phyloP scores from a whole-genome alignment of 225 moss, liverwort and hornwort species.

The Sphagnum tenellum region DNA sequence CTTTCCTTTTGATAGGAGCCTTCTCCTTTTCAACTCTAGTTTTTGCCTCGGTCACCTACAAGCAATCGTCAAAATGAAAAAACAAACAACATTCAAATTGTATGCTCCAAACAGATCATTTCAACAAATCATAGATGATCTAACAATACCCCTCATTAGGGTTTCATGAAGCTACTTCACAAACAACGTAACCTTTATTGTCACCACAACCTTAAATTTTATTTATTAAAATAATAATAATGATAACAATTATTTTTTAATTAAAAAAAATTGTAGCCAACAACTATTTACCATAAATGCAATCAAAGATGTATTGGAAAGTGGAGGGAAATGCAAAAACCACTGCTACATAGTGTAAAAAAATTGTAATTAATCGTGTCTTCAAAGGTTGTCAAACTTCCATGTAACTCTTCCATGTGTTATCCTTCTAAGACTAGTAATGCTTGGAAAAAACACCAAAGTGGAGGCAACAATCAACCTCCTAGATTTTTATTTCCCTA shows the following conservation, averaged over 20 bases:
- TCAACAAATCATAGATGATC: too few species aligned
- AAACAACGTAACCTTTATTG: too few species aligned
- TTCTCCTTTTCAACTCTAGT: slow-evolving; percentile 21
- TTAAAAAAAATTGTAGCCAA: too few species aligned
- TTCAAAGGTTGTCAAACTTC: slow-evolving; percentile 69
- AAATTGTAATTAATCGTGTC: slow-evolving; percentile 82
- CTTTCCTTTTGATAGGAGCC: not conserved
- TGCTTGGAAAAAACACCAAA: slow-evolving; percentile 29
- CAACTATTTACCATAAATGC: slow-evolving; percentile 60
- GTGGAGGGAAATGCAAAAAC: slow-evolving; percentile 94
- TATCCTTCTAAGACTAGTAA: slow-evolving; percentile 26
- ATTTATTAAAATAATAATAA: too few species aligned
- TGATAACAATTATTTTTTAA: too few species aligned
- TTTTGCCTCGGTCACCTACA: slow-evolving; percentile 37
- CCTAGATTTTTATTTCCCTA: too few species aligned
- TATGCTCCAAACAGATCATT: too few species aligned
- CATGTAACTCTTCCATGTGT: slow-evolving; percentile 49
- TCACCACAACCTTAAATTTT: too few species aligned
- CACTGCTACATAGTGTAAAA: slow-evolving; percentile 83
- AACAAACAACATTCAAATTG: too few species aligned
- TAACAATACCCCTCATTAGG: too few species aligned
- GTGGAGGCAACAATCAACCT: too few species aligned
- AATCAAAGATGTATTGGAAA: slow-evolving; percentile 94
- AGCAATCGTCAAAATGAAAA: not conserved
- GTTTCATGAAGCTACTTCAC: too few species aligned